These are phyloP conservation scores for Penicillium paxilli DNA, from an alignment of 495 filamentous ascomycete species.

Conservation along the genomic window DNA sequence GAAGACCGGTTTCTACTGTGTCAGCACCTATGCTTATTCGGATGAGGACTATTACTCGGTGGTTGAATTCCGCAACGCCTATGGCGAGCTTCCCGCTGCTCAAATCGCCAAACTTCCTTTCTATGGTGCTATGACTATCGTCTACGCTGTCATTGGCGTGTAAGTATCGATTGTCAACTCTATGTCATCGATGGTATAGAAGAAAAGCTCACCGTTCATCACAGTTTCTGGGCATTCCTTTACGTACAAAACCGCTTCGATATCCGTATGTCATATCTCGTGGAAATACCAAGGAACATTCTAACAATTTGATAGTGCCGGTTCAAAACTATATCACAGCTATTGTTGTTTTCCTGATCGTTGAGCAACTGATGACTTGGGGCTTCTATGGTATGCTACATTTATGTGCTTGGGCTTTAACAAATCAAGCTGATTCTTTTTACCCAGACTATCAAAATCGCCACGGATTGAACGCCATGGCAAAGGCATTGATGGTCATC, in stretches of 20 bases:
- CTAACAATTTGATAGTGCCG: constrained; percentile 61
- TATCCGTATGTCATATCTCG: constrained; percentile 60
- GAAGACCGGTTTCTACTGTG: constrained; percentile 95
- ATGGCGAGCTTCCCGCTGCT: constrained; percentile 90
- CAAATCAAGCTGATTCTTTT: neutral
- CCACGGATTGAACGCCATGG: constrained; percentile 75
- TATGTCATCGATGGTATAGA: neutral
- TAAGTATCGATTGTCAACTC: constrained; percentile 34
- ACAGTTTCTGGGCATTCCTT: constrained; percentile 86
- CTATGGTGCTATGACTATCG: constrained; percentile 91
- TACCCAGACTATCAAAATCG: constrained; percentile 88
- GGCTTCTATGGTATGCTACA: constrained; percentile 70
- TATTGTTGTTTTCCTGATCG: constrained; percentile 88
- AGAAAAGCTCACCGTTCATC: constrained; percentile 20
- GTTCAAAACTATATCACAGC: constrained; percentile 99
- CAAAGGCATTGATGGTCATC: constrained; percentile 82
- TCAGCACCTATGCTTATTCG: constrained; percentile 70
- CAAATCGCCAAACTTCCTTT: constrained; percentile 98
- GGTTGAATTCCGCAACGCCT: constrained; percentile 92
- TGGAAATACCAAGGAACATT: neutral
- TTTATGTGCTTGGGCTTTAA: neutral
- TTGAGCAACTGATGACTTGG: constrained; percentile 98
- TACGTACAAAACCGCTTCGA: constrained; percentile 94
- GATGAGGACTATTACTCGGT: constrained; percentile 69
- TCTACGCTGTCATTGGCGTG: constrained; percentile 84